Evolutionary conservation across 1,284 basidiomycete species (phyloP), one percentile per base, ranked within the genome.

Genomic region (Leccinum holopus): DNA sequence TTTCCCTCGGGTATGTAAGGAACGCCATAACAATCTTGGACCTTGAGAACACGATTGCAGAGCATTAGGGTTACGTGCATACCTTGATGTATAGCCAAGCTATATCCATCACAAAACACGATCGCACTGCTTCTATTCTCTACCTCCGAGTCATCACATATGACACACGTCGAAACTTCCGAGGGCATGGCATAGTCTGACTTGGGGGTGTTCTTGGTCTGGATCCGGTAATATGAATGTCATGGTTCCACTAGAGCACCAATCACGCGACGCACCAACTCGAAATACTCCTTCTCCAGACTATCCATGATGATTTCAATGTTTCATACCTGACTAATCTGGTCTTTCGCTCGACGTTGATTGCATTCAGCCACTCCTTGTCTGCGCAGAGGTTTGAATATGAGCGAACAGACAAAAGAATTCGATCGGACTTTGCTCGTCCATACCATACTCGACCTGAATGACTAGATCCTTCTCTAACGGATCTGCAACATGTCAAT

Each of bases 391-490:
- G 32, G 37, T 57, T 55, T 44, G 16, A 49, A 11, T 39, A 56
- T 58, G 57, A 62, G 61, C 21, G 55, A 58, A 61, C 55, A 21
- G 3, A 35, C 28, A 37, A 52, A 59, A 3, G 9, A 47, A 18
- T n/a, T 53, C 30, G 68, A 77, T 59, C 44, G 8, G 49, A 92
- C 94, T 95, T 85, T 98, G 97, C 74, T 98, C 97, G 72, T 99
- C 97, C 96, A 99, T 99, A 75, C 99, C 97, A 81, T 99, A 99
- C 76, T 99, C 97, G 54, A 98, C 97, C 72, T 97, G 95, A 57
- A 87, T 86, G 10, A 91, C 91, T 33, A 98, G 85, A 66, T 99
- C 97, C 59, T 86, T 87, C 75, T 99, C 97, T 67, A 97, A 82
- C 0, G 97, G 97, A 72, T 98, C 96, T 95, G 69, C 32, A 28